Conservation (phyloP, 345 rosid species). For the Psidium friedrichsthalianum region DNA sequence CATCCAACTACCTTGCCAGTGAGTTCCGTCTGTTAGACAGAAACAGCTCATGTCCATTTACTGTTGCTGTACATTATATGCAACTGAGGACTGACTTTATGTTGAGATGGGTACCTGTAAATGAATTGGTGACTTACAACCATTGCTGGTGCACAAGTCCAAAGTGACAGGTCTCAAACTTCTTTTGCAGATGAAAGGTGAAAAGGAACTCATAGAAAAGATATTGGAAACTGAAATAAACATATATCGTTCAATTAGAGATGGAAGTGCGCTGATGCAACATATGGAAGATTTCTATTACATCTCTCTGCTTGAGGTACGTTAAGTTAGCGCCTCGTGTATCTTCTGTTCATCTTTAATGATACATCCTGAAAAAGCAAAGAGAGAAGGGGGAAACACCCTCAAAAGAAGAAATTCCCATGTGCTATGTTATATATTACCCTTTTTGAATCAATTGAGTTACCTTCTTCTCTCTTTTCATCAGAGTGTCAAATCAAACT, state of each 20-base stretch:
- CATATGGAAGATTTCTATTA: slow-evolving; percentile 99
- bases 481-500: slow-evolving; percentile 64
- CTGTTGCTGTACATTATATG: not conserved
- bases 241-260: slow-evolving; percentile 77
- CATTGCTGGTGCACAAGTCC: not conserved
- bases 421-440: not conserved
- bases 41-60: not conserved
- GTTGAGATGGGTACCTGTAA: not conserved
- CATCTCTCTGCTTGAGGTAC: slow-evolving; percentile 81
- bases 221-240: slow-evolving; percentile 85
- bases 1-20: not conserved
- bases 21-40: not conserved
- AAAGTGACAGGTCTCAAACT: not conserved
- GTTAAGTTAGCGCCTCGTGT: not conserved
- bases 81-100: not conserved
- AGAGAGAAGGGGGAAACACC: not conserved
- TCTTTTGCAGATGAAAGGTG: slow-evolving; percentile 87
- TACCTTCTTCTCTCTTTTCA: slow-evolving; percentile 8
- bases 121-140: not conserved
- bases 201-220: slow-evolving; percentile 79
- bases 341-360: not conserved
- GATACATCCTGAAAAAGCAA: not conserved
- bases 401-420: not conserved
- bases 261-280: slow-evolving; percentile 94
- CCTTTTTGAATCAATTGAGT: not conserved